Evolutionary conservation across 805 yeast genomes (phyloP).

Genomic region (Brettanomyces custersianus): DNA sequence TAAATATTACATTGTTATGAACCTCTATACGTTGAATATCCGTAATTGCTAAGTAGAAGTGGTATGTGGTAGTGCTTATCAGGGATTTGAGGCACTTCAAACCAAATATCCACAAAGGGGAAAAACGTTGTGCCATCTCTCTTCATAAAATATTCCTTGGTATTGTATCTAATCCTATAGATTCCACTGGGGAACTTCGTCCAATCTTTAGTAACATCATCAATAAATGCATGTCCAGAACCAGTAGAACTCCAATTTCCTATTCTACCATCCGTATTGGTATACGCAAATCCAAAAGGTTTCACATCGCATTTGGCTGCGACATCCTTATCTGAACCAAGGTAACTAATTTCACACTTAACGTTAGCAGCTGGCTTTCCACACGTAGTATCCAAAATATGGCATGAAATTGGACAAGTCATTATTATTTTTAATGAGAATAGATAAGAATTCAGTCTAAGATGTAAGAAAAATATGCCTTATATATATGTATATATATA

Average conservation of each 20-base stretch:
- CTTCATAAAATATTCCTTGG: conserved; percentile 51
- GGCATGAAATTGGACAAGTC: conserved; percentile 70
- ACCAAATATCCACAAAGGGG: conserved; percentile 79
- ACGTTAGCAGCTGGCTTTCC: conserved; percentile 82
- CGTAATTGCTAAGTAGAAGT: conserved; percentile 69
- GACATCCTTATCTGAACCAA: conserved; percentile 18
- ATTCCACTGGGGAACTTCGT: conserved; percentile 45
- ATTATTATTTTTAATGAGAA: conserved; percentile 12
- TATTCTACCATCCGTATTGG: conserved; percentile 78
- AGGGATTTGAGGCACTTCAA: conserved; percentile 56
- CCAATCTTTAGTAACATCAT: conserved; percentile 29
- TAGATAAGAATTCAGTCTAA: too few species aligned
- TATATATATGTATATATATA: too few species aligned
- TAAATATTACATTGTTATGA: conserved; percentile 9
- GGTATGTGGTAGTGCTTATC: conserved; percentile 89
- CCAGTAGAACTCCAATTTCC: conserved; percentile 43
- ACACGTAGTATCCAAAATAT: conserved; percentile 71
- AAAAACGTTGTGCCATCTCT: conserved; percentile 51
- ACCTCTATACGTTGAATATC: conserved; percentile 89
- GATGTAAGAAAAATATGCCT: too few species aligned
- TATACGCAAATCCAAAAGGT: conserved; percentile 60
- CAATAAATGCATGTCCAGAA: conserved; percentile 6
- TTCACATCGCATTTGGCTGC: conserved; percentile 2
- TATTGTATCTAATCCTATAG: conserved; percentile 70
- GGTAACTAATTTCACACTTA: conserved; percentile 48